phyloP scores from a whole-genome alignment of 75 land plant genomes.

The Cunninghamia lanceolata region DNA sequence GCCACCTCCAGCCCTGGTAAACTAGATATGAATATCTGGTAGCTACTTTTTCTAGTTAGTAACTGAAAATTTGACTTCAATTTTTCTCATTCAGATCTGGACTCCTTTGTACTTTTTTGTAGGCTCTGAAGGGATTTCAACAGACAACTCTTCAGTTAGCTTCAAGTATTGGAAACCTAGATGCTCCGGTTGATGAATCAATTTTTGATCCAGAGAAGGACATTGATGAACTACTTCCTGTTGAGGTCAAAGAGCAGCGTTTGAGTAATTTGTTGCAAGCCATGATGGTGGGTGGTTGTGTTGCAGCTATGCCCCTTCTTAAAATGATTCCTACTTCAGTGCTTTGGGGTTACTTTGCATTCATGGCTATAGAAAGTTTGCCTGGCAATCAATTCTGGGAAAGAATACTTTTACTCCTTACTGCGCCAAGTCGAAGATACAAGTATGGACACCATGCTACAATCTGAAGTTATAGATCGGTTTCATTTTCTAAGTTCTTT shows the following conservation, averaged over 20 bases:
- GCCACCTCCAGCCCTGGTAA: constrained; percentile 40
- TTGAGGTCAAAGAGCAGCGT: constrained; percentile 92
- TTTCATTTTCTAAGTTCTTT: constrained; percentile 13
- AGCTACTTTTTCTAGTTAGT: background rate
- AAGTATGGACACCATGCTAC: constrained; percentile 49
- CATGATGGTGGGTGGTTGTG: constrained; percentile 81
- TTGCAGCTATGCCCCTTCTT: constrained; percentile 90
- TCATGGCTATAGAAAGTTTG: constrained; percentile 94
- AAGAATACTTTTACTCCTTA: constrained; percentile 71
- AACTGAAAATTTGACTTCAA: background rate
- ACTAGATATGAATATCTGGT: background rate
- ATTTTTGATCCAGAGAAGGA: constrained; percentile 86
- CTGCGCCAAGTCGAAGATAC: constrained; percentile 82
- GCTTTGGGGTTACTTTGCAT: constrained; percentile 93
- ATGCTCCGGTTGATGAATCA: constrained; percentile 59
- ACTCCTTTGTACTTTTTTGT: background rate
- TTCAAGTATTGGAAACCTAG: constrained; percentile 48
- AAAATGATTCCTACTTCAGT: constrained; percentile 85
- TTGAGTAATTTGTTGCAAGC: constrained; percentile 14
- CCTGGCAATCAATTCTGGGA: constrained; percentile 98
- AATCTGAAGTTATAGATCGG: constrained; percentile 61
- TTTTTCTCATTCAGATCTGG: constrained; percentile 1
- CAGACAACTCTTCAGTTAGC: constrained; percentile 55
- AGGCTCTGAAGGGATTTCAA: constrained; percentile 71
- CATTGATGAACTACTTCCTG: constrained; percentile 75